phyloP scores from a whole-genome alignment of 2,329 filamentous ascomycete genomes.

The Diaporthe citriasiana region DNA sequence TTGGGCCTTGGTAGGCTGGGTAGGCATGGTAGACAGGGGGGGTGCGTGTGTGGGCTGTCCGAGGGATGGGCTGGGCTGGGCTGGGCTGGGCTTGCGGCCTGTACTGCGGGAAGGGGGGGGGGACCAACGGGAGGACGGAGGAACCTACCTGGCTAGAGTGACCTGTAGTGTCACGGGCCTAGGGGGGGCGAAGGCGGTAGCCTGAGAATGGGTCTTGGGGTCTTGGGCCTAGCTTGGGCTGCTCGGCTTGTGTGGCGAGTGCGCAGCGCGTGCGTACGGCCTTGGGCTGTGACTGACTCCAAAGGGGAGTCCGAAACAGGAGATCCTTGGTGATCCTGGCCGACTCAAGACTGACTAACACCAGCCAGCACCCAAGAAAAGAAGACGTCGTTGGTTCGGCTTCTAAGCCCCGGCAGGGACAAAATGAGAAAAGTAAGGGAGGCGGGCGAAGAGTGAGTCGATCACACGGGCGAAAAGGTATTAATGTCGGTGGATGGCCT shows the following conservation, averaged over 20 bases:
- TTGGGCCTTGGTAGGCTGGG: constrained; percentile 33
- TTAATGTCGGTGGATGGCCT: constrained; percentile 41
- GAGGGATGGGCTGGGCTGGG: constrained; percentile 35
- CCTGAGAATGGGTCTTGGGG: constrained; percentile 49
- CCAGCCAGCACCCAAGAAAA: constrained; percentile 34
- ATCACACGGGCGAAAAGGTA: constrained; percentile 26
- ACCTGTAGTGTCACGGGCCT: constrained; percentile 49
- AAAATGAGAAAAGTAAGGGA: constrained; percentile 11
- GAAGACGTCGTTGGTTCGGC: constrained; percentile 22
- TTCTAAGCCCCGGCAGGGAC: constrained; percentile 29
- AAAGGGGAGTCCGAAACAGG: constrained; percentile 40
- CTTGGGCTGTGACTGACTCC: constrained; percentile 36
- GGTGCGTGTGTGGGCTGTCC: constrained; percentile 20
- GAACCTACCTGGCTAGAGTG: constrained; percentile 35
- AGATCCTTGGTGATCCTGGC: constrained; percentile 36
- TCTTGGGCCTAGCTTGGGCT: constrained; percentile 47
- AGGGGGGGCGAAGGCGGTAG: constrained; percentile 45
- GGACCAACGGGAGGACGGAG: constrained; percentile 31
- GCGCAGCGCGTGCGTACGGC: constrained; percentile 18
- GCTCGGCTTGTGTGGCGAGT: constrained; percentile 31
- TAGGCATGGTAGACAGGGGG: constrained; percentile 9
- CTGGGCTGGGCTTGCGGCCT: constrained; percentile 36
- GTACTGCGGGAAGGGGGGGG: constrained; percentile 13
- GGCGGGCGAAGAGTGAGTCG: constrained; percentile 31
- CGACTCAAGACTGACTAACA: constrained; percentile 38